Base-by-base conservation (phyloP, 2,329 filamentous ascomycete species). In the Pseudocercospora pini-densiflorae region DNA sequence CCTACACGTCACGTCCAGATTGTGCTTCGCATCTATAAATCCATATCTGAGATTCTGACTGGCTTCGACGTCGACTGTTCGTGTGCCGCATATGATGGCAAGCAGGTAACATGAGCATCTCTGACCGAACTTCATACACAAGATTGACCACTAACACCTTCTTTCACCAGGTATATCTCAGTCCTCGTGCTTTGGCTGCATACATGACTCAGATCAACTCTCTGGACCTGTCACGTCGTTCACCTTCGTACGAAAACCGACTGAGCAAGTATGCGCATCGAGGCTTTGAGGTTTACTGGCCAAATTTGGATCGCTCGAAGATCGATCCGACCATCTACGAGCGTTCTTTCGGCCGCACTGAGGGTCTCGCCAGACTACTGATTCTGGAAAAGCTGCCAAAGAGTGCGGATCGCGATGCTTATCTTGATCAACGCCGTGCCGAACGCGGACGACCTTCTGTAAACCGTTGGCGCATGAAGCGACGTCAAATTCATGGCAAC, bases 21-120 rank as follows among this genome's bases (percentile, higher is more conserved):
- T 72, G 92, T 97, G 23, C 84, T 96, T 31, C 90, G 92, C 40
- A 88, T 95, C 43, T 96, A 97, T 82, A 92, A 92, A 74, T 93
- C 90, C 0, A 81, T 96, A 54, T 90, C 91, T 0, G 92, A 96
- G 77, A 94, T 97, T 40, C 84, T 97, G 24, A 93, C 92, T 2
- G 93, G 93, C 0, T 97, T 97, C 72, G 93, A 96, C 72, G 92
- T 97, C 58, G 92, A 95, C 76, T 93, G 90, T 76, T 90, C 92
- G 0, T 92, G 92, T 68, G 90, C 89, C 24, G 92, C 92, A 2
- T 97, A 91, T 72, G 88, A 95, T 76, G 93, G 93, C 40, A 85
- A 86, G 21, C 90, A 95, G 74, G 36, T 40, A 40, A 2, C 1
- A 40, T 40, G 14, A n/a, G 1, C 36, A 40, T 6, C 14, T 40